phyloP scores from a whole-genome alignment of 352 stramenopile genomes.

The Lagenidium giganteum region DNA sequence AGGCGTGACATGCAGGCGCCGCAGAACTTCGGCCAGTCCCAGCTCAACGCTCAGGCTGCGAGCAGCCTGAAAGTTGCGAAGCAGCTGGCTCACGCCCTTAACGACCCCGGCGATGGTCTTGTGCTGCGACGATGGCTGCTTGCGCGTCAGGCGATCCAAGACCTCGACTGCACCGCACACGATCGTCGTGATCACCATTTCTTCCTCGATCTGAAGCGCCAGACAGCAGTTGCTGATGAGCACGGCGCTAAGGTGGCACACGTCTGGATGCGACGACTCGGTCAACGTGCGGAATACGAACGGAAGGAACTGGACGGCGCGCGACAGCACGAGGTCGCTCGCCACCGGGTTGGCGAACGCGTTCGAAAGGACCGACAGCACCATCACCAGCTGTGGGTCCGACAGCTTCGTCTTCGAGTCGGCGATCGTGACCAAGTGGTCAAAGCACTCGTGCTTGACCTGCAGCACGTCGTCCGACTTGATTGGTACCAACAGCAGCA shows the following conservation, averaged over 20 bases:
- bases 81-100: slow-evolving; percentile 49
- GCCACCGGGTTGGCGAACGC: slow-evolving; percentile 46
- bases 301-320: slow-evolving; percentile 46
- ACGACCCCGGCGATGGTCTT: slow-evolving; percentile 60
- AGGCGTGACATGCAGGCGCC: slow-evolving; percentile 38
- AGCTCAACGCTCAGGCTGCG: slow-evolving; percentile 57
- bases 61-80: slow-evolving; percentile 55
- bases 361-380: slow-evolving; percentile 62
- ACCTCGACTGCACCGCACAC: slow-evolving; percentile 66
- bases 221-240: slow-evolving; percentile 74
- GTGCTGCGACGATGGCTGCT: slow-evolving; percentile 23
- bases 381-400: slow-evolving; percentile 41
- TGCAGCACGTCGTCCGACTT: slow-evolving; percentile 14
- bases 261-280: slow-evolving; percentile 28
- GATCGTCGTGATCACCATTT: slow-evolving; percentile 64
- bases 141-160: slow-evolving; percentile 48
- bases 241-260: slow-evolving; percentile 47
- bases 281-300: slow-evolving; percentile 63
- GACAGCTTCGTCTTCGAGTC: slow-evolving; percentile 27
- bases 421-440: slow-evolving; percentile 30
- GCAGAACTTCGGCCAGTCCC: slow-evolving; percentile 57
- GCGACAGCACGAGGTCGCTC: slow-evolving; percentile 41
- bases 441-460: slow-evolving; percentile 46
- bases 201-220: slow-evolving; percentile 57
- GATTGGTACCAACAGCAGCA: slow-evolving; percentile 41